Evolutionary conservation across 345 rosid genomes (phyloP), one percentile per base, ranked within the genome.

Genomic region (Ceriops tagal): DNA sequence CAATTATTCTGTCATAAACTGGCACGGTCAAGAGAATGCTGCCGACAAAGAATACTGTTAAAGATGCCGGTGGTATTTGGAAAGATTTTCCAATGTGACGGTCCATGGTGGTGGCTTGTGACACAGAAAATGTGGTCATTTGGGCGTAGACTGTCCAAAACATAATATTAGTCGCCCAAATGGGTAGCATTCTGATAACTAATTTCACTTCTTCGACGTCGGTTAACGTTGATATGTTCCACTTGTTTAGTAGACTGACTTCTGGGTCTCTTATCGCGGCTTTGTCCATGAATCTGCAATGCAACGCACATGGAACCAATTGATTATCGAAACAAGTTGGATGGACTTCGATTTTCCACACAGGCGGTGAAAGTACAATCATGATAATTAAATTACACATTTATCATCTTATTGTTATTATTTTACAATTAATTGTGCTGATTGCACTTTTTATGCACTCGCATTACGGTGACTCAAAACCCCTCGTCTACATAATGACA

Each of bases 101-200:
- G 85, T 92, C 76, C 97, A 95, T 84, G 22, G 96, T 91, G 43
- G 93, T 78, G 8, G 97, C 92, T 70, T 95, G 99, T 19, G 96
- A 88, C 26, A 95, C 99, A 0, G 99, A 95, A 72, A 95, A 82
- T 28, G 99, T 95, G 6, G 97, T 87, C 85, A 91, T 80, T 61
- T 95, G 99, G 13, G 99, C 99, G 53, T 95, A 90, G 62, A 91
- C 85, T 27, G 97, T 88, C 99, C 99, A 91, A 69, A 95, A 95
- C 49, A 92, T 85, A 24, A 95, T 82, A 20, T 83, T 87, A 49
- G 99, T 92, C 53, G 89, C 93, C 99, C 99, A 95, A 21, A 92
- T 80, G 6, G 99, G 99, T 66, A 95, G 55, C 99, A 95, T 95
- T 21, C 96, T 71, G 3, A 95, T 16, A 59, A 95, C 87, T 78